Percentiles rank a stretch among this genome's conserved stretches.
Evolutionary conservation across 179 eudicot species (phyloP).

Genomic region (Sideroxylon spinosum): DNA sequence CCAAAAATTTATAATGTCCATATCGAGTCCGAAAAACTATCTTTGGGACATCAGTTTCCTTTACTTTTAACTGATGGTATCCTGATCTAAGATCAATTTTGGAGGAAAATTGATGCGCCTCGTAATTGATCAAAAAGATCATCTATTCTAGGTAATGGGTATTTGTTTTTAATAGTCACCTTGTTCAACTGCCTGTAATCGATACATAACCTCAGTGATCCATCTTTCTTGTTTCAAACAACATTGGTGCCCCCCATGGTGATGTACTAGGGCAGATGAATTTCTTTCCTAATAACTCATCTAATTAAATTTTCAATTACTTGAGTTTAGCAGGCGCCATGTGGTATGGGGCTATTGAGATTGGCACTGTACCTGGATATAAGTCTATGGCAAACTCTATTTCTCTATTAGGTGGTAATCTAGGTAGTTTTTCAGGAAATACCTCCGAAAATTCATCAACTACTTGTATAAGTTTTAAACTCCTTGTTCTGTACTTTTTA

Average conservation of each 20-base stretch:
- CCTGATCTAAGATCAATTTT: neutral
- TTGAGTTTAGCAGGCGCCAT: no score
- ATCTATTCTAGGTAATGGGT: neutral
- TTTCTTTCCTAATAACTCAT: no score
- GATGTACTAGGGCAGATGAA: no score
- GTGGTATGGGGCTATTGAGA: no score
- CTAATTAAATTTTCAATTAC: no score
- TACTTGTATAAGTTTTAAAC: no score
- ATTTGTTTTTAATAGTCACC: neutral
- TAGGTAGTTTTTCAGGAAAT: no score
- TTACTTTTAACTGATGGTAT: neutral
- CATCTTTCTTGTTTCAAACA: neutral
- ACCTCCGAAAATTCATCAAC: no score
- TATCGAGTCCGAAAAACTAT: neutral
- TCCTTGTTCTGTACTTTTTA: no score
- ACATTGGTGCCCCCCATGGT: neutral
- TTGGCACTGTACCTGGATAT: no score
- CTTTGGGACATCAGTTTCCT: neutral
- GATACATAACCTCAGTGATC: neutral
- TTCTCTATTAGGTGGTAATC: no score
- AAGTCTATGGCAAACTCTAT: no score
- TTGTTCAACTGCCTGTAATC: neutral
- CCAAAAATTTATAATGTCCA: neutral
- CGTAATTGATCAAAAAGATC: neutral
- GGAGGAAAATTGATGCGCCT: neutral